Evolutionary conservation across 345 rosid genomes (phyloP).

Genomic region (Populus ilicifolia): DNA sequence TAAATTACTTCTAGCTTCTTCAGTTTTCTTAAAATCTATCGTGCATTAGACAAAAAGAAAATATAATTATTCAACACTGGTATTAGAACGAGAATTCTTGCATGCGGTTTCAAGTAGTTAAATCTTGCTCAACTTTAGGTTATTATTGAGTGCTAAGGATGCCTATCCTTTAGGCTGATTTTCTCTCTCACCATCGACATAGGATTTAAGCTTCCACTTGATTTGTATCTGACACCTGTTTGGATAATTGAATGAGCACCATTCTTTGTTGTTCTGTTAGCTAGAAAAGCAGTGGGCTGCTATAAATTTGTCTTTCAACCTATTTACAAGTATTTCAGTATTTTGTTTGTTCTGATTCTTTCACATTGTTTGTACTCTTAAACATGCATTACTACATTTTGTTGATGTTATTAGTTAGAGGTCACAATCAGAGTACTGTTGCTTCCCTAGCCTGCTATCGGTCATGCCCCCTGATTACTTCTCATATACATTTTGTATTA

Average conservation of each 20-base stretch:
- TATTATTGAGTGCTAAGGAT: constrained; percentile 8
- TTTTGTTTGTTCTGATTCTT: not conserved
- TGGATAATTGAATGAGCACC: not conserved
- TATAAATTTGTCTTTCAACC: not conserved
- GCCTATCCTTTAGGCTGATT: not conserved
- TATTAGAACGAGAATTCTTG: not conserved
- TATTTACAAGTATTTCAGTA: not conserved
- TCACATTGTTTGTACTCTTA: not conserved
- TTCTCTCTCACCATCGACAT: not conserved
- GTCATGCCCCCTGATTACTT: constrained; percentile 2
- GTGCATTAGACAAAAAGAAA: not conserved
- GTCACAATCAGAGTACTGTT: not conserved
- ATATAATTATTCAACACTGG: too few species aligned
- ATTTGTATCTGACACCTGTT: not conserved
- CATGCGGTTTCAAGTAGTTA: not conserved
- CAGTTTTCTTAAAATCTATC: not conserved
- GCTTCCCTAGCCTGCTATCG: not conserved
- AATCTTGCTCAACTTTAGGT: not conserved
- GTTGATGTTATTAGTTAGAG: not conserved
- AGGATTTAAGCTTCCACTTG: not conserved
- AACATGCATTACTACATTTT: not conserved
- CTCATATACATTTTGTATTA: constrained; percentile 7
- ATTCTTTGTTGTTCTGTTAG: not conserved
- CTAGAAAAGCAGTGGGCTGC: not conserved
- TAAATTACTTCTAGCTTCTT: not conserved